Percentiles rank a stretch among this genome's conserved stretches.
These are phyloP conservation scores for Pythium folliculosum DNA, from an alignment of 352 stramenopile species.

Conservation along the genomic window DNA sequence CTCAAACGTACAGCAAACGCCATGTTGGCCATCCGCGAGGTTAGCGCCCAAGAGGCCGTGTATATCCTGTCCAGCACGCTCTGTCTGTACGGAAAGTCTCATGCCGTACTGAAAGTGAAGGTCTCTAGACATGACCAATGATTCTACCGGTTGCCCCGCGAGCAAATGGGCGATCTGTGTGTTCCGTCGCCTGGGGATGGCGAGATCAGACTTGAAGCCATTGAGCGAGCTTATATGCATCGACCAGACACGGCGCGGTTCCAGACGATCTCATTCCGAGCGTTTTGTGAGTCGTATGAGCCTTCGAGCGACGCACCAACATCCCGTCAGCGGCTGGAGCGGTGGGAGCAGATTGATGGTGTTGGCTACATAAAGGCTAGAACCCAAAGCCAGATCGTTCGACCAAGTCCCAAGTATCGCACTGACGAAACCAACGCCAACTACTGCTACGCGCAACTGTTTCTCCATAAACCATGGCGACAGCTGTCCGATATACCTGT, in stretches of 20 bases:
- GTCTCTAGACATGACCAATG: conserved; percentile 1
- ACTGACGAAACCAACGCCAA: background rate
- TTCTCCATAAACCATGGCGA: conserved; percentile 7
- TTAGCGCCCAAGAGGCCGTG: conserved; percentile 16
- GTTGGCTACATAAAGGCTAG: background rate
- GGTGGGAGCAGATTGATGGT: background rate
- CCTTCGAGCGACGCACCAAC: background rate
- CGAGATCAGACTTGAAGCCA: background rate
- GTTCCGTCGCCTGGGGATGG: background rate
- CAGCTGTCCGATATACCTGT: too few species aligned
- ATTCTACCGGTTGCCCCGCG: background rate
- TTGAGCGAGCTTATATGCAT: conserved; percentile 1
- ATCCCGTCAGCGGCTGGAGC: background rate
- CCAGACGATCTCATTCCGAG: background rate
- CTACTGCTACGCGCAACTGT: conserved; percentile 17
- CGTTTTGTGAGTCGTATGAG: background rate
- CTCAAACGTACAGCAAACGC: conserved; percentile 9
- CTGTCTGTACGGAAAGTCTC: conserved; percentile 10
- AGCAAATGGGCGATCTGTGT: background rate
- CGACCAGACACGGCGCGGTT: conserved; percentile 1
- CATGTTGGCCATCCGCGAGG: background rate
- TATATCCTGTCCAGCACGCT: conserved; percentile 14
- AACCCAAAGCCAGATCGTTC: background rate
- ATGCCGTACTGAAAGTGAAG: conserved; percentile 6
- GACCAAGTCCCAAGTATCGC: background rate